Percentiles rank a stretch among this genome's conserved stretches.
Conservation (phyloP, 345 rosid species). For the Acer campestre region DNA sequence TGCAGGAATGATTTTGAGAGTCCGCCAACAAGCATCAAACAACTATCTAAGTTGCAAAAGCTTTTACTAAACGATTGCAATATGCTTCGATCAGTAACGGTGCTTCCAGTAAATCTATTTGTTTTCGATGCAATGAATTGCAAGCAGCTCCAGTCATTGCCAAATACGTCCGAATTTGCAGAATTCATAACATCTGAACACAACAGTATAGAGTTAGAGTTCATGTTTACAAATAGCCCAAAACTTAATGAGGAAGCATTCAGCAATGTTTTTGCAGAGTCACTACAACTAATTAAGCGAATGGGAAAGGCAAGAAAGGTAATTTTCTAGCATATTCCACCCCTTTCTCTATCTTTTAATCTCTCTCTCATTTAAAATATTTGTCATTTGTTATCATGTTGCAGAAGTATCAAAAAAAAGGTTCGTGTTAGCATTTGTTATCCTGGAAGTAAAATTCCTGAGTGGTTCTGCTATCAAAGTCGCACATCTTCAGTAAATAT, state of each 20-base stretch:
- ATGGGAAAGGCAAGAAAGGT: not conserved
- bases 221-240: not conserved
- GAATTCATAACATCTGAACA: not conserved
- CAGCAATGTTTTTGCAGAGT: not conserved
- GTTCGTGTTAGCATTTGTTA: not conserved
- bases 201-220: not conserved
- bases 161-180: not conserved
- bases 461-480: not conserved
- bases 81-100: conserved; percentile 5
- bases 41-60: not conserved
- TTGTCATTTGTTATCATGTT: not conserved
- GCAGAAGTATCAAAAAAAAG: not conserved
- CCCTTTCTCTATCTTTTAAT: not conserved
- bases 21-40: not conserved
- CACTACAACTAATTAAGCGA: not conserved
- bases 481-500: not conserved
- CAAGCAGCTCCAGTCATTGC: not conserved
- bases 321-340: not conserved
- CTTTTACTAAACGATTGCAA: conserved; percentile 7
- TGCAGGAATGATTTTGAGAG: conserved; percentile 26
- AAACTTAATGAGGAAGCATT: not conserved
- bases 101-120: conserved; percentile 3
- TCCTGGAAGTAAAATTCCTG: conserved; percentile 14
- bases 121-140: not conserved
- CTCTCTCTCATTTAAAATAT: not conserved